Conservation (phyloP, 2,329 filamentous ascomycete species). For the Fusarium miscanthi region DNA sequence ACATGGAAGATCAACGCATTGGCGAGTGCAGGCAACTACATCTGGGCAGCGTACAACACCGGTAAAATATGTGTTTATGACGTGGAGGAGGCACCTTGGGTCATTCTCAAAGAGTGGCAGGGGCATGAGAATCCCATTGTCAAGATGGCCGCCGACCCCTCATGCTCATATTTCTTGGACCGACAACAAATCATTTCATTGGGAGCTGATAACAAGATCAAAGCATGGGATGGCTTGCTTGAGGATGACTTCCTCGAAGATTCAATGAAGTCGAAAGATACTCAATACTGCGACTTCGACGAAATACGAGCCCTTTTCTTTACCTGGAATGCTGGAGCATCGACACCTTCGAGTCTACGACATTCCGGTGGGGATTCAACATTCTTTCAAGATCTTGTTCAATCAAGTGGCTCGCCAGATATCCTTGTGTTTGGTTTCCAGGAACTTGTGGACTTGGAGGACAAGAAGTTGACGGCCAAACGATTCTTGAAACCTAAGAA, state of each 20-base stretch:
- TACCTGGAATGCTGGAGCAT: constrained; percentile 98
- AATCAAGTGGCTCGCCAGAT: constrained; percentile 82
- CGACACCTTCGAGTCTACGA: constrained; percentile 84
- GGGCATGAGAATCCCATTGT: constrained; percentile 87
- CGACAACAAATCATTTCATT: constrained; percentile 86
- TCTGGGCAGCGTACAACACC: constrained; percentile 96
- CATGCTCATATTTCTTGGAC: constrained; percentile 86
- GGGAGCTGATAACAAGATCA: constrained; percentile 86
- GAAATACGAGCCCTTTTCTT: constrained; percentile 83
- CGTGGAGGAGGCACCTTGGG: constrained; percentile 83
- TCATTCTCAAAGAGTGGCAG: constrained; percentile 92
- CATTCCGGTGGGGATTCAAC: constrained; percentile 75
- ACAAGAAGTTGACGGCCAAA: constrained; percentile 98
- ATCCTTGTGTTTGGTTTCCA: constrained; percentile 97
- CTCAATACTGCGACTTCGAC: constrained; percentile 86
- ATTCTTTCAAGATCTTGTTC: constrained; percentile 85
- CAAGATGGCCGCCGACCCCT: constrained; percentile 79
- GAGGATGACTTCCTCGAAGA: constrained; percentile 95
- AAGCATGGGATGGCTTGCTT: constrained; percentile 91
- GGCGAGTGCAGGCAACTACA: constrained; percentile 79
- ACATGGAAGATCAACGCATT: constrained; percentile 95
- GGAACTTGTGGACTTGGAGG: constrained; percentile 96
- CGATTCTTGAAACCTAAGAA: constrained; percentile 93
- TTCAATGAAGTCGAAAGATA: constrained; percentile 86
- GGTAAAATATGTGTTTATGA: constrained; percentile 96